Conservation (phyloP, 306 rosid genomes). For the Glycyrrhiza uralensis region DNA sequence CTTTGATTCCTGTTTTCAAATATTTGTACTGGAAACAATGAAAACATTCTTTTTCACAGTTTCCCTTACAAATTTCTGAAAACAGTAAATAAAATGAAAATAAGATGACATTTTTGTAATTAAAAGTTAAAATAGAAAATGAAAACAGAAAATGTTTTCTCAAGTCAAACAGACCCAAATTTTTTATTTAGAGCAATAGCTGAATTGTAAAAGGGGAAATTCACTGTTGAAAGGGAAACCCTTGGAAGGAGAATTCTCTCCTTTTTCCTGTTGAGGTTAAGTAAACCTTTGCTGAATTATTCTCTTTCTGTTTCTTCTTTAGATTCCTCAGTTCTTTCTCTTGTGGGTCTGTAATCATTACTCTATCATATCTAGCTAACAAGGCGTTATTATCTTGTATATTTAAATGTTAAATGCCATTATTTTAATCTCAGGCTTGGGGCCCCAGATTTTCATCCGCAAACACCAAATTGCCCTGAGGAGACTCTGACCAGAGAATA, state of each 20-base stretch:
- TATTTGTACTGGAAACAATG: too few relatives aligned
- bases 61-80: too few relatives aligned
- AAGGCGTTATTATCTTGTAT: background rate
- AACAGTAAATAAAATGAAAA: too few relatives aligned
- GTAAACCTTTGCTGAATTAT: background rate
- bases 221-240: background rate
- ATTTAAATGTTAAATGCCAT: constrained; percentile 4
- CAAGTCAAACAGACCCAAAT: too few relatives aligned
- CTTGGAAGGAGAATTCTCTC: background rate
- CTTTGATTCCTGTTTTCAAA: too few relatives aligned
- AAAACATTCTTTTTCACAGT: too few relatives aligned
- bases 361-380: background rate
- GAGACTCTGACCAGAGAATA: constrained; percentile 90
- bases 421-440: constrained; percentile 70
- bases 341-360: background rate
- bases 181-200: background rate
- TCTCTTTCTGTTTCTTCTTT: background rate
- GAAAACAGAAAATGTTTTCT: too few relatives aligned
- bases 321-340: background rate
- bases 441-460: constrained; percentile 88
- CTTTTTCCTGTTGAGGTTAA: background rate
- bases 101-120: too few relatives aligned
- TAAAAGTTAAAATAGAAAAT: too few relatives aligned
- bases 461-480: constrained; percentile 86
- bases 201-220: background rate